Conservation (phyloP, 352 stramenopile genomes). For the Blastocystis sp. region DNA sequence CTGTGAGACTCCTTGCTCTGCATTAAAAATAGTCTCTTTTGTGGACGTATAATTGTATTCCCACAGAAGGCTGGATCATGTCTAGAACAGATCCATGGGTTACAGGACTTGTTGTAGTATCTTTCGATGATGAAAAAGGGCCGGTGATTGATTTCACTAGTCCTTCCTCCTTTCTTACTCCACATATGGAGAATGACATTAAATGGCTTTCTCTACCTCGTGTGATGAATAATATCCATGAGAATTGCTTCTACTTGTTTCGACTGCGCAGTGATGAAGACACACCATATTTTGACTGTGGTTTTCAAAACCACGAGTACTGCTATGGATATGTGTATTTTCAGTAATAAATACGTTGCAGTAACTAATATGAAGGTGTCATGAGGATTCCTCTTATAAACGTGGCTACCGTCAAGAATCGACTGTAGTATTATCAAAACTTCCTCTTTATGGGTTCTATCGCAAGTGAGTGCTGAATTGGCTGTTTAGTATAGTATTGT, state of each 20-base stretch:
- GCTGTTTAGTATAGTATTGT: not conserved
- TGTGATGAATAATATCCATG: not conserved
- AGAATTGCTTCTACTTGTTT: not conserved
- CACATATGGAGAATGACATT: not conserved
- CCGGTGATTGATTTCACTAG: not conserved
- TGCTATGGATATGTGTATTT: conserved; percentile 31
- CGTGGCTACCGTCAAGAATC: conserved; percentile 1
- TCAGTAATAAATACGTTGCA: not conserved
- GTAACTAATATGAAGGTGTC: not conserved
- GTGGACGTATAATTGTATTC: no score
- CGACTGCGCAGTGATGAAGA: not conserved
- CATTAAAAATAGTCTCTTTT: not conserved
- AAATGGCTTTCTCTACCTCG: not conserved
- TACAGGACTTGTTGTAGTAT: not conserved
- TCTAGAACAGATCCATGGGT: not conserved
- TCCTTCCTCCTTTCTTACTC: not conserved
- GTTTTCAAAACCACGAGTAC: not conserved
- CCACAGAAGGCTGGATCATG: not conserved
- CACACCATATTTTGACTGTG: not conserved
- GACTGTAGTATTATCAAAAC: conserved; percentile 1
- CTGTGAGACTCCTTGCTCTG: not conserved
- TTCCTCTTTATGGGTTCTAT: conserved; percentile 12
- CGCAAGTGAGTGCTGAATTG: not conserved
- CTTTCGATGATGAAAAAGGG: conserved; percentile 17
- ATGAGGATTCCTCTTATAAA: not conserved